Base-by-base conservation (phyloP, 768 basidiomycete species). In the Termitomyces bulborhizus region DNA sequence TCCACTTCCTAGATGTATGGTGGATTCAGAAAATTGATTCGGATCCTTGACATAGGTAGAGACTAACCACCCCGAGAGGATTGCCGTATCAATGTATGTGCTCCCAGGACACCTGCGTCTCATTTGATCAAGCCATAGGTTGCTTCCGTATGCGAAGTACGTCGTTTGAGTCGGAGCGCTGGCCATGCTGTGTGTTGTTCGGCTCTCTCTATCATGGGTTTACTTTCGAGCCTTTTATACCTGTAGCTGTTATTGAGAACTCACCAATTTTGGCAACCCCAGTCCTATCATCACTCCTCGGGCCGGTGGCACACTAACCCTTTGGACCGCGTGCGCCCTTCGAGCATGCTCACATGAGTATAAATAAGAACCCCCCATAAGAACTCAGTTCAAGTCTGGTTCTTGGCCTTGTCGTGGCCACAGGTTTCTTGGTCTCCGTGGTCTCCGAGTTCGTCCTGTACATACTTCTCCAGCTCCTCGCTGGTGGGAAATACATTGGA, bases 401-500 rank as follows among this genome's bases (percentile, higher is more conserved):
- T 21, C 21, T 21, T 21, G 21, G 21, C 2, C 21, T 21, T 21
- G 21, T 21, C 21, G 21, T 21, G 21, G 21, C 21, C 1, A 21
- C 21, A 21, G 21, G 21, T 21, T 21, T 21, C 21, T 21, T 21
- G 21, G 21, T 21, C 21, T 21, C 21, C 21, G 21, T 21, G 21
- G 48, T 37, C 39, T 40, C 29, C 24, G 40, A 21, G 18, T 46
- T 32, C 16, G 55, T 11, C 16, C 18, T 42, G 27, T 18, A 1
- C 18, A n/a, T 21, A 32, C 5, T 29, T 37, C 39, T 37, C 34
- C 53, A 32, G 21, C 7, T 50, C 29, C 24, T 36, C 48, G 44
- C 52, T 31, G 68, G 69, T 21, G 86, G 85, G 62, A 88, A 89
- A 68, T 86, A 85, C 58, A 80, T 69, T 11, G 87, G 27, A 88